A percentile compares a stretch with the other conserved stretches of the same genome.
phyloP scores from a whole-genome alignment of 116 monocot genomes.

The Cymodocea nodosa region DNA sequence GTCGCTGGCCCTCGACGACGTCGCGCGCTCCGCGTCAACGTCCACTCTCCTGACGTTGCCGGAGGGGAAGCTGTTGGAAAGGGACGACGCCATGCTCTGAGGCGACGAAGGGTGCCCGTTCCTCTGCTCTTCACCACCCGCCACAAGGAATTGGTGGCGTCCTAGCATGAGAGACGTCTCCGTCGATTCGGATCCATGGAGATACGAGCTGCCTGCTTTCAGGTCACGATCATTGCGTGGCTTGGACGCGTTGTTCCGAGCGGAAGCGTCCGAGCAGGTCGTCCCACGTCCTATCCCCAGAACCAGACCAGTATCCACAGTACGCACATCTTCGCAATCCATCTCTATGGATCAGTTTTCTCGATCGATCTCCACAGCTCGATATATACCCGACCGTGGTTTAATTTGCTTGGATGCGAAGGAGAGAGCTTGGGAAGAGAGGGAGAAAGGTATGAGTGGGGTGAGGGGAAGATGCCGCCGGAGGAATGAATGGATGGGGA shows the following conservation, averaged over 20 bases:
- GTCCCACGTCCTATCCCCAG: constrained; percentile 3
- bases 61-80: not conserved
- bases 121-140: constrained; percentile 4
- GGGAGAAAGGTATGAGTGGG: not conserved
- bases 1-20: constrained; percentile 12
- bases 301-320: constrained; percentile 11
- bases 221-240: not conserved
- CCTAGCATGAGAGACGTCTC: constrained; percentile 20
- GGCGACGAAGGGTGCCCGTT: not conserved
- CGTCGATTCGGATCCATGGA: not conserved
- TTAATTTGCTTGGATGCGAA: not conserved
- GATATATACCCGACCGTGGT: not conserved
- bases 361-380: not conserved
- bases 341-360: constrained; percentile 1
- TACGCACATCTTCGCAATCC: not conserved
- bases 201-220: not conserved
- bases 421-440: not conserved
- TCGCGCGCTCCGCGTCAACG: not conserved
- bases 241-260: not conserved
- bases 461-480: no score
- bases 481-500: constrained; percentile 2
- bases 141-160: not conserved
- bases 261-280: not conserved
- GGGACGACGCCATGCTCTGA: constrained; percentile 15
- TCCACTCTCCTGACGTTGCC: constrained; percentile 3